A percentile compares a stretch with the other conserved stretches of the same genome.
Evolutionary conservation across 2,329 filamentous ascomycete species (phyloP).

Genomic region (Zasmidium citrigriseum): DNA sequence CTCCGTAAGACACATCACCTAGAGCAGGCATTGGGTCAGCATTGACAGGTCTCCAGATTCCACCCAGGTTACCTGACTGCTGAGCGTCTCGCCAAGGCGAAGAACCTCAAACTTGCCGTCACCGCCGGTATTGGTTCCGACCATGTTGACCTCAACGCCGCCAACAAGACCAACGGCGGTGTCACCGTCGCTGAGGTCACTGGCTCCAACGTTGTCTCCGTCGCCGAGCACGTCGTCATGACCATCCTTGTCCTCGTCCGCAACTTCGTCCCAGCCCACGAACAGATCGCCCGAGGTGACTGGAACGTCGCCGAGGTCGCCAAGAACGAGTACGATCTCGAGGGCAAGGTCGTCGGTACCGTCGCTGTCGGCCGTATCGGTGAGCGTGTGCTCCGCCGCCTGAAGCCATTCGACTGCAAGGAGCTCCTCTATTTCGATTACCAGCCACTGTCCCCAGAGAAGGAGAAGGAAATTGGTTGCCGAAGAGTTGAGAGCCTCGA

Average conservation of each 20-base stretch:
- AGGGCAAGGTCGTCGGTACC: conserved; percentile 96
- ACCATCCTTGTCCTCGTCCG: conserved; percentile 94
- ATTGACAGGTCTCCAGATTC: conserved; percentile 62
- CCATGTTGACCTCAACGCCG: conserved; percentile 94
- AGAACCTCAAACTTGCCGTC: conserved; percentile 97
- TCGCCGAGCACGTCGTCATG: conserved; percentile 99
- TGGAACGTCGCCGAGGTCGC: conserved; percentile 96
- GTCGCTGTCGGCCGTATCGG: conserved; percentile 97
- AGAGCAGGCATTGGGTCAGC: neutral
- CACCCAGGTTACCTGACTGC: conserved; percentile 97
- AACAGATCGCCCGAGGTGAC: conserved; percentile 83
- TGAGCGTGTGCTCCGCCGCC: conserved; percentile 92
- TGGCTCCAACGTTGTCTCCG: conserved; percentile 96
- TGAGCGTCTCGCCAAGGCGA: conserved; percentile 94
- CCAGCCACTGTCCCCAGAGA: conserved; percentile 83
- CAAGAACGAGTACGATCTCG: conserved; percentile 98
- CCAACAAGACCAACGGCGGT: conserved; percentile 98
- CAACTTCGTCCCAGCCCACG: conserved; percentile 98
- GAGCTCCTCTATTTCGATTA: conserved; percentile 99
- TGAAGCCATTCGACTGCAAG: conserved; percentile 99
- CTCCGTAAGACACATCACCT: conserved; percentile 63
- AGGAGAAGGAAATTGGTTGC: conserved; percentile 94
- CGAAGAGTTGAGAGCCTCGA: conserved; percentile 84
- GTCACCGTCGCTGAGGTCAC: conserved; percentile 97
- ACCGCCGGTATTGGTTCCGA: conserved; percentile 98